Percentiles rank a stretch among this genome's conserved stretches.
Conservation (phyloP, 1,139 yeast species). For the Magnusiomyces fungicola region DNA sequence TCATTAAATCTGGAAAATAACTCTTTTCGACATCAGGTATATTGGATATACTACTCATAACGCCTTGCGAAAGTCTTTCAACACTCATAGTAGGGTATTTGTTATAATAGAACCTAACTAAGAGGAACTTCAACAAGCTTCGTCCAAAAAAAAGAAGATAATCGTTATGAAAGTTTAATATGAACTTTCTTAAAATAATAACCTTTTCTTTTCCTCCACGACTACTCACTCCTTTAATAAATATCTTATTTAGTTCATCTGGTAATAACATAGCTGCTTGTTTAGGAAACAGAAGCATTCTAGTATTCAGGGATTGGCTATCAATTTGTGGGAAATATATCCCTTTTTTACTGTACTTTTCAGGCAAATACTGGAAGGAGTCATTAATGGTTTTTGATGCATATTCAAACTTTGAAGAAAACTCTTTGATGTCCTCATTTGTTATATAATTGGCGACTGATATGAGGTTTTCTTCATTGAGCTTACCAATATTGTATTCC, state of each 20-base stretch:
- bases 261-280: neutral
- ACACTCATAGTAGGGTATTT: neutral
- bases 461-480: neutral
- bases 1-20: neutral
- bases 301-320: neutral
- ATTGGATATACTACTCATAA: neutral
- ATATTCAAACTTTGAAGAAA: neutral
- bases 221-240: too few species aligned
- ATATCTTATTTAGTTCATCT: too few species aligned
- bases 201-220: too few species aligned
- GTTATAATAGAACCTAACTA: neutral
- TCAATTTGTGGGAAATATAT: neutral
- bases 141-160: neutral
- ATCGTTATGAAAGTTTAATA: neutral
- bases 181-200: too few species aligned
- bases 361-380: neutral
- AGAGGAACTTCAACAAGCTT: neutral
- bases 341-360: neutral
- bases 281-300: neutral
- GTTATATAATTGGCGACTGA: neutral
- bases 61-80: neutral
- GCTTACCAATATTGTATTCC: conserved; percentile 27
- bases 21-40: neutral
- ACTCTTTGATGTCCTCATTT: neutral
- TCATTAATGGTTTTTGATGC: neutral